Conservation (phyloP, 495 filamentous ascomycete species). For the Filosporella fistucella region DNA sequence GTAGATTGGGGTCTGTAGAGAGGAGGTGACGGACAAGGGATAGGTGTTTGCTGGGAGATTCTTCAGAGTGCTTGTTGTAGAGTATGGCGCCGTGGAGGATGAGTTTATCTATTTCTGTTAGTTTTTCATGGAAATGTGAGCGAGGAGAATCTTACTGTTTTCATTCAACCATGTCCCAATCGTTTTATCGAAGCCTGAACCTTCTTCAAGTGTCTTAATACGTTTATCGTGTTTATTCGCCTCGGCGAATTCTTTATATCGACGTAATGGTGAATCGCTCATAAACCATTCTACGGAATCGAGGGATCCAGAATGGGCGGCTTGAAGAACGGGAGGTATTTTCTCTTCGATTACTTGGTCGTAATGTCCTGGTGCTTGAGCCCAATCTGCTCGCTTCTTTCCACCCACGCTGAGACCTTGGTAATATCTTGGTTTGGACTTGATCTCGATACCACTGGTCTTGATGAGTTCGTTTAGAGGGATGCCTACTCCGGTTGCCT, state of each 20-base stretch:
- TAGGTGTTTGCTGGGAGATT: slow-evolving; percentile 30
- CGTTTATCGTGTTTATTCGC: slow-evolving; percentile 49
- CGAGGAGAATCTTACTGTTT: slow-evolving; percentile 35
- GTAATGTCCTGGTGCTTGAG: slow-evolving; percentile 7
- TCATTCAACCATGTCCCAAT: slow-evolving; percentile 56
- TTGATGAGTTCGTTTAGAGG: slow-evolving; percentile 58
- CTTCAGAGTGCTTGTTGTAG: slow-evolving; percentile 22
- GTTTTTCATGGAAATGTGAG: background rate
- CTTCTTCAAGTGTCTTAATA: slow-evolving; percentile 47
- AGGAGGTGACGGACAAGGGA: slow-evolving; percentile 59
- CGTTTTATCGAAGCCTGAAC: slow-evolving; percentile 53
- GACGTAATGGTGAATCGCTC: slow-evolving; percentile 54
- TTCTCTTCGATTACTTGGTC: slow-evolving; percentile 7
- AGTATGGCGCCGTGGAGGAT: slow-evolving; percentile 64
- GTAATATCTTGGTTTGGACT: slow-evolving; percentile 61
- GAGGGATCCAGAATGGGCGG: slow-evolving; percentile 51
- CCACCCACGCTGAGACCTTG: slow-evolving; percentile 69
- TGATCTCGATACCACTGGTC: slow-evolving; percentile 46
- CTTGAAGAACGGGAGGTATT: slow-evolving; percentile 52
- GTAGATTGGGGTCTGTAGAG: slow-evolving; percentile 46
- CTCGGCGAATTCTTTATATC: slow-evolving; percentile 59
- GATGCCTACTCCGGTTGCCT: slow-evolving; percentile 53
- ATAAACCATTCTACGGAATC: slow-evolving; percentile 66
- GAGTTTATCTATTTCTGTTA: slow-evolving; percentile 45
- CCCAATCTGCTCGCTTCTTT: slow-evolving; percentile 56